Evolutionary conservation across 805 yeast genomes (phyloP).

Genomic region (Monosporozyma siamensis): DNA sequence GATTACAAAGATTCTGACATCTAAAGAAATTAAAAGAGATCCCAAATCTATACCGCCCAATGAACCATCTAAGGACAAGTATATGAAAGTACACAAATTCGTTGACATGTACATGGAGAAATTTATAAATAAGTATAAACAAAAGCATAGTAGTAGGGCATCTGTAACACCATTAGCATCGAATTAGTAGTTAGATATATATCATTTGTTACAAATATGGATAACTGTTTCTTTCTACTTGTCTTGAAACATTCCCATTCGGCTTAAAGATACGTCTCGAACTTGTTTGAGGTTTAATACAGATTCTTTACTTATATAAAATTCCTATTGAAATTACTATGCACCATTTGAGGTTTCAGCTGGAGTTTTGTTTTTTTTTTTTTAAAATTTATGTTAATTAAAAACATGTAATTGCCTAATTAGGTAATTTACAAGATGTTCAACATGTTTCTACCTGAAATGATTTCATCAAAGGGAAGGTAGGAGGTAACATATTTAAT

Average conservation of each 20-base stretch:
- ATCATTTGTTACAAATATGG: neutral
- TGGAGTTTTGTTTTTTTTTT: neutral
- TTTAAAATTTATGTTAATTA: neutral
- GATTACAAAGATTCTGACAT: constrained; percentile 54
- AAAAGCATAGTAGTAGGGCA: constrained; percentile 23
- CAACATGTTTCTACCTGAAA: neutral
- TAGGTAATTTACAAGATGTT: constrained; percentile 4
- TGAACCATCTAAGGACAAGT: constrained; percentile 55
- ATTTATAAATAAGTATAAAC: constrained; percentile 40
- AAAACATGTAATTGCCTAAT: constrained; percentile 8
- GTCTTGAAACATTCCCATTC: too few relatives aligned
- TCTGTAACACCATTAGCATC: neutral
- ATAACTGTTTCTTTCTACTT: too few relatives aligned
- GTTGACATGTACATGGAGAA: constrained; percentile 58
- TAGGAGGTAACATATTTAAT: too few relatives aligned
- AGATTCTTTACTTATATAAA: too few relatives aligned
- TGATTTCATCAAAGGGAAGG: too few relatives aligned
- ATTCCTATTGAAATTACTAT: too few relatives aligned
- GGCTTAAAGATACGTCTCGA: too few relatives aligned
- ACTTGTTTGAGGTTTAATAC: too few relatives aligned
- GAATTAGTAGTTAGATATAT: neutral
- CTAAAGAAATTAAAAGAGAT: constrained; percentile 49
- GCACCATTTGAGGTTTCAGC: neutral
- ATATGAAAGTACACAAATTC: constrained; percentile 59
- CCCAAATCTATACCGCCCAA: constrained; percentile 36